These are phyloP conservation scores for Daldinia caldariorum DNA, from an alignment of 495 filamentous ascomycete species.

Conservation along the genomic window DNA sequence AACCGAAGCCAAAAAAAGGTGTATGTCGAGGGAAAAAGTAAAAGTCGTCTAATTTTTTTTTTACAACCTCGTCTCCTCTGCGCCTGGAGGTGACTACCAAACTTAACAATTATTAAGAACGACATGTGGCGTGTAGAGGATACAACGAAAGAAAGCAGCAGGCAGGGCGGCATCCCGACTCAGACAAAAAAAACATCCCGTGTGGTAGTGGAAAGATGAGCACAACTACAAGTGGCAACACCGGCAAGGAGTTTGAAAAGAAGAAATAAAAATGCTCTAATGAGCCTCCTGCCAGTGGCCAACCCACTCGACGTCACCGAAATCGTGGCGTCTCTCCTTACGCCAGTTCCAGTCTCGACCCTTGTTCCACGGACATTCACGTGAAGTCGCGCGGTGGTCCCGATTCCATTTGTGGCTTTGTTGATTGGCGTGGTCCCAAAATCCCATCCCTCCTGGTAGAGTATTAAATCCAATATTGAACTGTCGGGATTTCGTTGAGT, in stretches of 20 bases:
- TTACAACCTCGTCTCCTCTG: constrained; percentile 6
- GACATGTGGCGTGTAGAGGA: constrained; percentile 38
- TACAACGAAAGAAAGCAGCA: constrained; percentile 43
- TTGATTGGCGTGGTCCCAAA: constrained; percentile 51
- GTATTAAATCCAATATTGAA: constrained; percentile 49
- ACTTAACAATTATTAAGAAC: constrained; percentile 46
- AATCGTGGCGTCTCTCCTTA: constrained; percentile 69
- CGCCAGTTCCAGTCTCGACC: constrained; percentile 69
- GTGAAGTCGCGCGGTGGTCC: constrained; percentile 52
- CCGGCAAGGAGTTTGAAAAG: constrained; percentile 41
- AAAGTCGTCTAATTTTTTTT: not conserved
- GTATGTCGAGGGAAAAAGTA: not conserved
- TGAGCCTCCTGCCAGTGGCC: constrained; percentile 80
- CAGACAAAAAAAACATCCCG: constrained; percentile 33
- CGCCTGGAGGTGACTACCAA: constrained; percentile 28
- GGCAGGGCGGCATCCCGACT: constrained; percentile 18
- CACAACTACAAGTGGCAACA: constrained; percentile 65
- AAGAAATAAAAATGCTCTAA: constrained; percentile 38
- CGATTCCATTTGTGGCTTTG: constrained; percentile 49
- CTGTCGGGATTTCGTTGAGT: constrained; percentile 50
- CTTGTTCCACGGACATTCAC: constrained; percentile 58
- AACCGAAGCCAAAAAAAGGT: constrained; percentile 18
- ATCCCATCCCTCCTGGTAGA: constrained; percentile 47
- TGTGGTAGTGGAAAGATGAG: constrained; percentile 46
- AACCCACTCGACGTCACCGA: constrained; percentile 87